Evolutionary conservation across 768 basidiomycete species (phyloP), one percentile per base, ranked within the genome.

Genomic region (Kwoniella mangroviensis): DNA sequence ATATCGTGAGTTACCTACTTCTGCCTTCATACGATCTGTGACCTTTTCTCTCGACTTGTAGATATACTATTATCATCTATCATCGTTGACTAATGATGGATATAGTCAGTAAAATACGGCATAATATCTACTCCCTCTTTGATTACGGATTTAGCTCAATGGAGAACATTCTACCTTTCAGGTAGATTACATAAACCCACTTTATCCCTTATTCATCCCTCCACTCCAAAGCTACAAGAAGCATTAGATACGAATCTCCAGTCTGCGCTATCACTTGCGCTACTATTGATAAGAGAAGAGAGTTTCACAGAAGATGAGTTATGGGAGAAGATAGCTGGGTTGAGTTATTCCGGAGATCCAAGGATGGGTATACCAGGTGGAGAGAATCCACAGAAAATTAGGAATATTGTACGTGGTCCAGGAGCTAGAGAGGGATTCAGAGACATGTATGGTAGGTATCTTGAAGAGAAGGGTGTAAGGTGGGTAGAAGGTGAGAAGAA

Each of bases 161-260:
- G 97, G 97, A 87, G 90, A 53, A 88, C 93, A 24, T 87, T 98
- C 3, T 99, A 99, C 83, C 89, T 96, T 51, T 92, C 94, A 0
- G 97, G 97, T 0, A 88, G 97, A 42, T 93, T 98, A 89, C 97
- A 98, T 84, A 99, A 99, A 84, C 97, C 97, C 0, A 88, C 85
- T 4, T 28, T 63, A 24, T 43, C 70, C 1, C 24, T 57, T 21
- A 40, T 64, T 21, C 24, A 43, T 13, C 56, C 62, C 17, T 24
- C 65, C 22, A 5, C 56, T 40, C n/a, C 26, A 24, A 10, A 41
- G 17, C 24, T 98, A 17, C 89, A 92, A 64, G 86, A 95, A 63
- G 93, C 94, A 21, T 92, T 94, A 80, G 92, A 96, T 77, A 93
- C 94, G 79, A 99, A 99, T 86, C 87, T 97, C 54, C 88, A 90